A percentile compares a stretch with the other conserved stretches of the same genome.
Conservation (phyloP, 208 protist species). For the Acanthamoeba lenticulata region DNA sequence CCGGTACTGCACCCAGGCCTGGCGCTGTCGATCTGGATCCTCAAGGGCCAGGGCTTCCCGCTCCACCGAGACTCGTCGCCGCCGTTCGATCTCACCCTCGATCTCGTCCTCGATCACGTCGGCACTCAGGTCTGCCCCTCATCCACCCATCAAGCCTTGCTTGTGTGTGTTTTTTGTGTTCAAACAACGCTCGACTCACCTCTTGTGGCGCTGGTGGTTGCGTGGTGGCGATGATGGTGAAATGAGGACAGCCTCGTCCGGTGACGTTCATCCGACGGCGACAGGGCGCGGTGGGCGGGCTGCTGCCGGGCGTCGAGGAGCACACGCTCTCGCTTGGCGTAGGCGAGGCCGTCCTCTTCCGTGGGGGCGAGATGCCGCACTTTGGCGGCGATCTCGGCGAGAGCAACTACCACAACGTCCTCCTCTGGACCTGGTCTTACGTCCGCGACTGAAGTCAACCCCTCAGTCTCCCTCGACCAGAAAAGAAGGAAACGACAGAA, state of each 20-base stretch:
- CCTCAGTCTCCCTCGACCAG: no score
- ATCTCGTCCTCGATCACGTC: conserved; percentile 29
- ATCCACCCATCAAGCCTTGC: neutral
- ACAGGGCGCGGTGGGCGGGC: neutral
- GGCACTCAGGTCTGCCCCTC: neutral
- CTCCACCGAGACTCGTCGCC: conserved; percentile 1
- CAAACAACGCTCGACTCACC: neutral
- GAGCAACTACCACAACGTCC: conserved; percentile 43
- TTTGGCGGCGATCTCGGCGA: conserved; percentile 20
- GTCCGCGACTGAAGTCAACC: conserved; percentile 36
- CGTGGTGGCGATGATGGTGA: neutral
- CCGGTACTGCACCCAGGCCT: conserved; percentile 5
- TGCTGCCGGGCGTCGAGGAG: conserved; percentile 5
- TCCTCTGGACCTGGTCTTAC: conserved; percentile 22
- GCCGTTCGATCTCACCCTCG: conserved; percentile 38
- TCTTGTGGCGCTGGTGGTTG: neutral
- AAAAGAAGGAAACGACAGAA: no score
- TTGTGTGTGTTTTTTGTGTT: neutral
- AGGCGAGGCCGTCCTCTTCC: conserved; percentile 18
- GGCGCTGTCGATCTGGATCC: conserved; percentile 6
- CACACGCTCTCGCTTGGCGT: neutral
- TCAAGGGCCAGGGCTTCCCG: neutral
- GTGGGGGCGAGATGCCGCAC: conserved; percentile 3
- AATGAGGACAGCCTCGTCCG: conserved; percentile 25
- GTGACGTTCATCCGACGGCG: conserved; percentile 9